Base-by-base conservation (phyloP, 257 asterid genomes). In the Thymus quinquecostatus region DNA sequence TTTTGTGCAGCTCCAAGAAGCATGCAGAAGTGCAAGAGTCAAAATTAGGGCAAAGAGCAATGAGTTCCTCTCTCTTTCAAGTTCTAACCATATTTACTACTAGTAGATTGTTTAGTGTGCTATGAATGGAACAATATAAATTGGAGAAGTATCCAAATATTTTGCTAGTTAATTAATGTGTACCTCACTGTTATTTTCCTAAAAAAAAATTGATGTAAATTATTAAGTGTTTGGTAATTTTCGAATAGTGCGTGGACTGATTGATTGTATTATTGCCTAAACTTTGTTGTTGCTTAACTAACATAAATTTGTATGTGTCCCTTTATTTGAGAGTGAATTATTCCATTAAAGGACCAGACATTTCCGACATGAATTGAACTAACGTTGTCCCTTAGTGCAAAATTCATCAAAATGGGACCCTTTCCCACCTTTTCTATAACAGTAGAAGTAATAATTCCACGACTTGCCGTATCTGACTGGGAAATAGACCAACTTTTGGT, bases 1-100 rank as follows among this genome's bases (percentile, higher is more conserved):
- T 58, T 53, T 57, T 32, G 41, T 57, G 82, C 88, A 91, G 97
- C 95, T 86, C 96, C 97, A 50, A 88, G 92, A 74, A 72, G 86
- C 12, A 76, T 84, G 82, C 87, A 91, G 84, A 91, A 87, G 83
- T 69, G 84, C 87, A 87, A 89, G 83, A 83, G 75, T 74, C 85
- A 82, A 68, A 82, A 70, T 67, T 82, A 85, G 79, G 34, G 64
- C 29, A 43, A n/a, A 44, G 49, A n/a, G 57, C 10, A 6, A 29
- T 10, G 41, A 64, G 36, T 74, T 55, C 57, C 29, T 59, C 55
- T 59, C 47, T 45, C 29, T 65, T 40, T 41, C 27, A 44, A 64
- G 28, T 61, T 43, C 66, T 64, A 57, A 64, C 51, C 50, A 21
- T 21, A 21, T 21, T 43, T 49, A 29, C 38, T 49, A 28, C 51